These are phyloP conservation scores for Protea cynaroides DNA, from an alignment of 164 flowering plant genomes.

Conservation along the genomic window DNA sequence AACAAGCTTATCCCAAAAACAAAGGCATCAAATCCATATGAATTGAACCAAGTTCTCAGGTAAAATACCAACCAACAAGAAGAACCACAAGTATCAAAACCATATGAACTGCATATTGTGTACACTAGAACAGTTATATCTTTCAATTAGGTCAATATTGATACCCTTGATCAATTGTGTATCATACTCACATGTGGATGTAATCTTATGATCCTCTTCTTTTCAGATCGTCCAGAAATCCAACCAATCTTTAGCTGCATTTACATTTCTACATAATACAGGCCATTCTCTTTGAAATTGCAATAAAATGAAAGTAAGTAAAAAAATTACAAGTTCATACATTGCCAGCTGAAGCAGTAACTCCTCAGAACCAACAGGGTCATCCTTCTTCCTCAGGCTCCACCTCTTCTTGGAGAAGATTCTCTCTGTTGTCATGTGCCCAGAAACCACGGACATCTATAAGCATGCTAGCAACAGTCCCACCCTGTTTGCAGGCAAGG, in stretches of 20 bases:
- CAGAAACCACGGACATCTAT: conserved; percentile 97
- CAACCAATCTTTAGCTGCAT: not conserved
- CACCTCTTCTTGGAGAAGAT: conserved; percentile 97
- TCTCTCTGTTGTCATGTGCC: conserved; percentile 99
- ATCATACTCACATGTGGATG: not conserved
- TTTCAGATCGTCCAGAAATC: not conserved
- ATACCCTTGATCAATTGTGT: no score
- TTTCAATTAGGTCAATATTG: no score
- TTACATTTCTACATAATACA: not conserved
- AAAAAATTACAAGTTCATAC: not conserved
- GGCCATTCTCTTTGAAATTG: not conserved
- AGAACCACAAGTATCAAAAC: not conserved
- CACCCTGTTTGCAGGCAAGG: conserved; percentile 88
- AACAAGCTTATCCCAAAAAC: no score
- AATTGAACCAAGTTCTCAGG: no score
- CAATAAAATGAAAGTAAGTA: not conserved
- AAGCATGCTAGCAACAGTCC: conserved; percentile 97
- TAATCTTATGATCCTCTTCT: not conserved
- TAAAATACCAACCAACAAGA: no score
- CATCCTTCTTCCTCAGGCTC: conserved; percentile 89
- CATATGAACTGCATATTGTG: not conserved
- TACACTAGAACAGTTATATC: no score
- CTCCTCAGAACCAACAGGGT: not conserved
- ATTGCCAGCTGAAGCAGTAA: conserved; percentile 15
- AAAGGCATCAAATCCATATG: no score